Evolutionary conservation across 2,329 filamentous ascomycete species (phyloP).

Genomic region (Phialemonium atrogriseum): DNA sequence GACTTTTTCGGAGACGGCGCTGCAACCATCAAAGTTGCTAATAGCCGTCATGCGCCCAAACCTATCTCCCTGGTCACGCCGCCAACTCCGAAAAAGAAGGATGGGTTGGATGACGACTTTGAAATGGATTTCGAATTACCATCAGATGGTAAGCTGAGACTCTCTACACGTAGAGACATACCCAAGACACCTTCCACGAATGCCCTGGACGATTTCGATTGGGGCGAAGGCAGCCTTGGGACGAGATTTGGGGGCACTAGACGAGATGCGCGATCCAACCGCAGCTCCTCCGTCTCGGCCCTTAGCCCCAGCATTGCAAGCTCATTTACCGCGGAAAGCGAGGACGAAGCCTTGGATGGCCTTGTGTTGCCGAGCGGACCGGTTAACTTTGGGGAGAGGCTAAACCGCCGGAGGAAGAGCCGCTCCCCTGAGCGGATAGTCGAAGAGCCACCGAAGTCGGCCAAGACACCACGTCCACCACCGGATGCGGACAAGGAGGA

Average conservation of each 20-base stretch:
- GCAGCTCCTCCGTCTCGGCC: constrained; percentile 80
- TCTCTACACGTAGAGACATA: constrained; percentile 54
- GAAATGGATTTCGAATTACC: constrained; percentile 68
- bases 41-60: constrained; percentile 43
- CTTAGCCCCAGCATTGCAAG: constrained; percentile 90
- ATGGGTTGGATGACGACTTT: constrained; percentile 53
- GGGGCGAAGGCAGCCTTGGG: constrained; percentile 87
- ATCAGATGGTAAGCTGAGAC: constrained; percentile 53
- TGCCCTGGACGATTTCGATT: constrained; percentile 72
- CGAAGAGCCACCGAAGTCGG: constrained; percentile 21
- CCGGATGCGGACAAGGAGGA: constrained; percentile 56
- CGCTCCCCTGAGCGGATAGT: constrained; percentile 43
- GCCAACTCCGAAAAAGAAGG: constrained; percentile 43
- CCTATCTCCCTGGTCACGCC: constrained; percentile 46
- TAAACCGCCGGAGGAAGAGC: constrained; percentile 62
- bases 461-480: constrained; percentile 18
- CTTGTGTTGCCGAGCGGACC: constrained; percentile 76
- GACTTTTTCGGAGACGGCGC: constrained; percentile 56
- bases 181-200: constrained; percentile 53
- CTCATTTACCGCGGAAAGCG: constrained; percentile 83
- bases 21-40: constrained; percentile 61
- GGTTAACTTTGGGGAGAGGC: constrained; percentile 70
- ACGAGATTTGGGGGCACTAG: constrained; percentile 83
- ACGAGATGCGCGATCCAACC: constrained; percentile 68
- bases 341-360: constrained; percentile 88